These are phyloP conservation scores for Capsicum baccatum DNA, from an alignment of 257 asterid genomes.

Conservation along the genomic window DNA sequence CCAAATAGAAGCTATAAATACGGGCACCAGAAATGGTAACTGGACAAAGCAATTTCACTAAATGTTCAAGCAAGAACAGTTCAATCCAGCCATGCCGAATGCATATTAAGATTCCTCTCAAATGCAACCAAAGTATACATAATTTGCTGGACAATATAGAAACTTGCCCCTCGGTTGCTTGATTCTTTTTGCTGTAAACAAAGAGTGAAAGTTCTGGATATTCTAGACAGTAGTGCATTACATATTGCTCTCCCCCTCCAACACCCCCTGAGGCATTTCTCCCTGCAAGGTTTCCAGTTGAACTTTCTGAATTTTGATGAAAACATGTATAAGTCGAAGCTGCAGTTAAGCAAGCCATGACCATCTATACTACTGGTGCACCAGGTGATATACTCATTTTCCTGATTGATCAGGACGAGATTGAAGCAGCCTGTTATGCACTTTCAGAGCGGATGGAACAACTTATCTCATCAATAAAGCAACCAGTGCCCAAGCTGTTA, in stretches of 20 bases:
- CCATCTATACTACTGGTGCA: conserved; percentile 81
- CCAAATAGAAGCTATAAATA: background rate
- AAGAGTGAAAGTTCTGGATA: background rate
- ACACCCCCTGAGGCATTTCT: background rate
- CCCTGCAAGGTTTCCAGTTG: background rate
- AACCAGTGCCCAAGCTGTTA: conserved; percentile 71
- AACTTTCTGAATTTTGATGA: background rate
- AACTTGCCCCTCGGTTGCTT: background rate
- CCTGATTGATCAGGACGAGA: conserved; percentile 97
- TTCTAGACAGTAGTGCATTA: background rate
- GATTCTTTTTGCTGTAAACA: background rate
- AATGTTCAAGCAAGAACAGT: background rate
- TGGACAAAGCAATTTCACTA: background rate
- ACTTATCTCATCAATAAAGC: conserved; percentile 63
- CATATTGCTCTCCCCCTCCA: background rate
- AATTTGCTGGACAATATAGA: conserved; percentile 10
- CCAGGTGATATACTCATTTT: conserved; percentile 94
- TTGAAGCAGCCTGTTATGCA: conserved; percentile 94
- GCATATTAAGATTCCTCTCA: conserved; percentile 2
- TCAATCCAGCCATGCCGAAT: background rate
- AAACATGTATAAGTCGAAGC: conserved; percentile 57
- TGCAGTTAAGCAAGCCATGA: conserved; percentile 92
- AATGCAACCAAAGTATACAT: background rate
- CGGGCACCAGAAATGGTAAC: conserved; percentile 1
- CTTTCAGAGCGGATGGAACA: conserved; percentile 90